Evolutionary conservation across 2,329 filamentous ascomycete species (phyloP).

Genomic region (Pseudogymnoascus sp.): DNA sequence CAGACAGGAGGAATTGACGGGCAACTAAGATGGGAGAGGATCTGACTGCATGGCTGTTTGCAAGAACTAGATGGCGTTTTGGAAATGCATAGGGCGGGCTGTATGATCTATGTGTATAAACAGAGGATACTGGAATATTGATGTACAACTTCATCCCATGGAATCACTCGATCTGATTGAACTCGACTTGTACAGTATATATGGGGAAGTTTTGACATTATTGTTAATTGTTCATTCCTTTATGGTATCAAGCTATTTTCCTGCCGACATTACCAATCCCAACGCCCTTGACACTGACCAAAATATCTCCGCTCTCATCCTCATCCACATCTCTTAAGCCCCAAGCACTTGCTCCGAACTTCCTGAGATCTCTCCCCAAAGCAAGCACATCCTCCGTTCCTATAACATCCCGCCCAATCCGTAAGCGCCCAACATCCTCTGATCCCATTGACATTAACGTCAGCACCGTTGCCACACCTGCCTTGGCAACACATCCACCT

Average conservation of each 20-base stretch:
- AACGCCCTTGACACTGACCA: slow-evolving; percentile 84
- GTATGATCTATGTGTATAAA: slow-evolving; percentile 8
- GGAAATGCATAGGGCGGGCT: slow-evolving; percentile 7
- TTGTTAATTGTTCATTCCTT: slow-evolving; percentile 7
- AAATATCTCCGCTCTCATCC: slow-evolving; percentile 56
- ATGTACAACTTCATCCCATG: not conserved
- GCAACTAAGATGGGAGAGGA: slow-evolving; percentile 24
- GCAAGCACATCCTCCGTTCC: slow-evolving; percentile 72
- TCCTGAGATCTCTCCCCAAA: slow-evolving; percentile 73
- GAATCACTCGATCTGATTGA: not conserved
- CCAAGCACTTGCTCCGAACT: slow-evolving; percentile 88
- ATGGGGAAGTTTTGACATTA: slow-evolving; percentile 2
- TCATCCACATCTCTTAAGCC: slow-evolving; percentile 69
- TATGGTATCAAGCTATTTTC: slow-evolving; percentile 57
- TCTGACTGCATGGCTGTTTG: not conserved
- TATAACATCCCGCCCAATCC: slow-evolving; percentile 72
- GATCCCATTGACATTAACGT: slow-evolving; percentile 96
- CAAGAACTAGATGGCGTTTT: slow-evolving; percentile 6
- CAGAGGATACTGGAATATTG: slow-evolving; percentile 3
- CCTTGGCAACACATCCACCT: slow-evolving; percentile 70
- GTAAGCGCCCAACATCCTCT: slow-evolving; percentile 84
- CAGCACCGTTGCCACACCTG: slow-evolving; percentile 66
- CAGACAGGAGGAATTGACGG: slow-evolving; percentile 69
- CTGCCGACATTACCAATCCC: slow-evolving; percentile 92
- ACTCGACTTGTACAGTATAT: not conserved